Evolutionary conservation across 2,329 filamentous ascomycete genomes (phyloP), one percentile per base, ranked within the genome.

Genomic region (Cryphonectria radicalis): DNA sequence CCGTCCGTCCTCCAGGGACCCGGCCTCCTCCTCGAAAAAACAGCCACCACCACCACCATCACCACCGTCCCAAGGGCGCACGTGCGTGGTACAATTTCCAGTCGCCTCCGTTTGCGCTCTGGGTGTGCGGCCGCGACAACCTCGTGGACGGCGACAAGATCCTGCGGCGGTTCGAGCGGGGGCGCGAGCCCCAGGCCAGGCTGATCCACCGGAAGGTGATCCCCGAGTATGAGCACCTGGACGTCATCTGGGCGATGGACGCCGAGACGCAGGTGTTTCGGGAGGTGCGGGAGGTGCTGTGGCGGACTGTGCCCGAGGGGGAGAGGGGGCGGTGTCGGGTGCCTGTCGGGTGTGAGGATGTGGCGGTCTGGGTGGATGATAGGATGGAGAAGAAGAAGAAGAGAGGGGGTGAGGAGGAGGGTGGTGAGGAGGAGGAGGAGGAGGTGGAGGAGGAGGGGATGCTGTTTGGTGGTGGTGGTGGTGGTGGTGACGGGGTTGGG

Each of bases 171-270:
- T 92, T 98, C 74, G 87, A 92, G 76, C 87, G 88, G 59, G 92
- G 92, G 0, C 86, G 93, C 37, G 95, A 98, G 80, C 95, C 95
- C 1, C 86, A 93, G 77, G 93, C 97, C 11, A 84, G 87, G 55
- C 83, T 98, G 6, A 93, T 97, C 5, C 93, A 97, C 81, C 88
- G 88, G 74, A 97, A 93, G 78, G 84, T 97, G 32, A 92, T 98
- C 60, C 90, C 93, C 3, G 93, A 92, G 63, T 97, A 97, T 79
- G 95, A 98, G 82, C 95, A 98, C 81, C 86, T 98, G 5, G 95
- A 98, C 81, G 93, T 98, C 1, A 90, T 98, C 53, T 98, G 95
- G 95, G 94, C 95, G 0, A 93, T 98, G 85, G 94, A 98, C 77
- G 90, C 90, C 0, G 89, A 94, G 22, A 91, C 95, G 64, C 89